Base-by-base conservation (phyloP, 2,329 filamentous ascomycete genomes). In the Penicillium thymicola region DNA sequence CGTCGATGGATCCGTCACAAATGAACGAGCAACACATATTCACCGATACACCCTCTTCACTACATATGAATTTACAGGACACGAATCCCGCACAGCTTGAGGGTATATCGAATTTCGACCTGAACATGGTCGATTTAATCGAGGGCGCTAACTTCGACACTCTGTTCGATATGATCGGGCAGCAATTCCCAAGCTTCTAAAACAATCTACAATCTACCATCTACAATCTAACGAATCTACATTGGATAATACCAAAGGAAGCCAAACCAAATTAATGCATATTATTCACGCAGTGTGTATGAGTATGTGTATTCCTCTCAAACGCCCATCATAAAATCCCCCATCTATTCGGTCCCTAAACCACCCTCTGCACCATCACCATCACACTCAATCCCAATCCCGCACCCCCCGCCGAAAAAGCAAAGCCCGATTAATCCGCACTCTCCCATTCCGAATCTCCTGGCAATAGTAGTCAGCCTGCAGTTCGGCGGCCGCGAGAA, bases 71-170 rank as follows among this genome's bases (percentile, higher is more conserved):
- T 18, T 57, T 64, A n/a, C 61, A 59, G n/a, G 42, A 38, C 23
- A 51, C 32, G 4, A 32, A 42, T 10, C 3, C 47, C 4, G 34
- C 53, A 14, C 53, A 59, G 2, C 14, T 59, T 14, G 36, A 51
- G 18, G 53, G 51, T 43, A 57, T 65, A 42, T 65, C 57, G 13
- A 68, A 65, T 16, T 67, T 69, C 32, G 70, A 72, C 55, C 60
- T 67, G 30, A 70, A 66, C 30, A 72, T 69, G 67, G 70, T 65
- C 9, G 69, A 71, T 63, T 43, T 73, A 25, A 61, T 73, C 30
- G 64, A 71, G 25, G 69, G 66, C 23, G 67, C 64, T n/a, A 66
- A 67, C 41, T 70, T 70, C 46, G 67, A 72, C 54, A 65, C 64
- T 30, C 42, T 72, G 23, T 67, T 72, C 54, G 69, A 73, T 61